phyloP scores from a whole-genome alignment of 1,139 yeast species.

The Scheffersomyces parashehatae region DNA sequence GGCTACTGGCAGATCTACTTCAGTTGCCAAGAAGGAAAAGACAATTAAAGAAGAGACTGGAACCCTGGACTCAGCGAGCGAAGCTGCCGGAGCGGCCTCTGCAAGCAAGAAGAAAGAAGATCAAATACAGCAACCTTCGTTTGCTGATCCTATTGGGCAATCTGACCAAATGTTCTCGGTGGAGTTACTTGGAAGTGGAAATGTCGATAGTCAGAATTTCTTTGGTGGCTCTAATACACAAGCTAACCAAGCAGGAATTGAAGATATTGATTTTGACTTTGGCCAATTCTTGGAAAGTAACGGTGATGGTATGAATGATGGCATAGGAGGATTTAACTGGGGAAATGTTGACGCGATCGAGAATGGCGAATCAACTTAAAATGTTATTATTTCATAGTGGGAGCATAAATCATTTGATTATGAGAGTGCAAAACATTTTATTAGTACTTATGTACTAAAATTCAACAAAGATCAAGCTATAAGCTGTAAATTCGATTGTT shows the following conservation, averaged over 20 bases:
- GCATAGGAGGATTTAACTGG: constrained; percentile 52
- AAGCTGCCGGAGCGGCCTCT: constrained; percentile 24
- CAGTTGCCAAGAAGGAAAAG: constrained; percentile 28
- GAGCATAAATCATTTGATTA: too few relatives aligned
- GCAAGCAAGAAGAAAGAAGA: constrained; percentile 18
- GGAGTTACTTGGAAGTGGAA: constrained; percentile 30
- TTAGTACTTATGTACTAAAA: too few relatives aligned
- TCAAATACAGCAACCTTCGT: constrained; percentile 26
- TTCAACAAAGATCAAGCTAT: too few relatives aligned
- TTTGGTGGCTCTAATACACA: constrained; percentile 21
- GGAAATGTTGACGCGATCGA: constrained; percentile 54
- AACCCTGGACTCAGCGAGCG: background rate
- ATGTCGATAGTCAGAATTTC: constrained; percentile 20
- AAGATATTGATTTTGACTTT: constrained; percentile 57
- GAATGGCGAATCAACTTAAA: constrained; percentile 22
- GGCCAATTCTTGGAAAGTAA: constrained; percentile 50
- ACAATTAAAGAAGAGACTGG: constrained; percentile 9
- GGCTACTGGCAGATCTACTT: constrained; percentile 14
- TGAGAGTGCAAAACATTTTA: too few relatives aligned
- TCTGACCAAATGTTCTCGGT: constrained; percentile 39
- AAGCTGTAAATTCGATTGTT: too few relatives aligned
- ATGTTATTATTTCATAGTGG: too few relatives aligned
- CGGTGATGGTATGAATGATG: constrained; percentile 39
- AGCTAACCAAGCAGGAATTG: constrained; percentile 27
- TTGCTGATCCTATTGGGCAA: constrained; percentile 28